Percentiles rank a stretch among this genome's conserved stretches.
Conservation (phyloP, 2,329 filamentous ascomycete species). For the Fusarium devonianum region DNA sequence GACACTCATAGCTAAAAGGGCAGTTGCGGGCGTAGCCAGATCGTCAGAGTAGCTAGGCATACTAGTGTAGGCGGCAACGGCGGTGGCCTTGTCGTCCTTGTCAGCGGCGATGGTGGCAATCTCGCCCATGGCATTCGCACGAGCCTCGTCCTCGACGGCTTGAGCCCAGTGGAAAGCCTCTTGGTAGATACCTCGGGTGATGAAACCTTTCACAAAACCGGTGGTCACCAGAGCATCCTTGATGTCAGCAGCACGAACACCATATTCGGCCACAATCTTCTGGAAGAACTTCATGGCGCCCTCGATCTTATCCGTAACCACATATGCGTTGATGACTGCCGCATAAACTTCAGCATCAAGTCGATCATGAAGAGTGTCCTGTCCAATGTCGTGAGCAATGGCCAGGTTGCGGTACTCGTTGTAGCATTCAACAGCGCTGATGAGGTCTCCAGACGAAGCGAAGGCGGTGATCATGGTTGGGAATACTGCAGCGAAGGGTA, state of each 20-base stretch:
- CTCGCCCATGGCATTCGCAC: conserved; percentile 70
- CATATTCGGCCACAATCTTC: conserved; percentile 73
- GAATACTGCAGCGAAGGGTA: conserved; percentile 82
- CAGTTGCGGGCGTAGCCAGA: conserved; percentile 70
- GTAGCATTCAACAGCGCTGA: conserved; percentile 92
- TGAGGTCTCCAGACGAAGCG: conserved; percentile 78
- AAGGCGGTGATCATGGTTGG: conserved; percentile 96
- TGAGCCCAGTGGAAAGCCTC: conserved; percentile 79
- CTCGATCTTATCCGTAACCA: conserved; percentile 79
- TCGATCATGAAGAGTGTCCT: conserved; percentile 71
- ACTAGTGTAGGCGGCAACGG: conserved; percentile 69
- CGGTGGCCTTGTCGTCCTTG: conserved; percentile 72
- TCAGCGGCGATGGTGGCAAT: conserved; percentile 85
- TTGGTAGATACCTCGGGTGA: conserved; percentile 72
- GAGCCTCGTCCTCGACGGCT: conserved; percentile 64
- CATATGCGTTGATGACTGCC: conserved; percentile 88
- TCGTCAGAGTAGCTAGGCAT: conserved; percentile 60
- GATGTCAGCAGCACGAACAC: conserved; percentile 65
- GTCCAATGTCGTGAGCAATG: conserved; percentile 81
- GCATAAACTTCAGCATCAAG: conserved; percentile 88
- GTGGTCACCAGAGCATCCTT: conserved; percentile 74
- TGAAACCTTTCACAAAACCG: conserved; percentile 80
- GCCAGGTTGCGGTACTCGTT: conserved; percentile 91
- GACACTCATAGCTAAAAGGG: conserved; percentile 86
- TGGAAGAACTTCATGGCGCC: conserved; percentile 86